phyloP scores from a whole-genome alignment of 2,329 filamentous ascomycete species.

The Alternaria burnsii region DNA sequence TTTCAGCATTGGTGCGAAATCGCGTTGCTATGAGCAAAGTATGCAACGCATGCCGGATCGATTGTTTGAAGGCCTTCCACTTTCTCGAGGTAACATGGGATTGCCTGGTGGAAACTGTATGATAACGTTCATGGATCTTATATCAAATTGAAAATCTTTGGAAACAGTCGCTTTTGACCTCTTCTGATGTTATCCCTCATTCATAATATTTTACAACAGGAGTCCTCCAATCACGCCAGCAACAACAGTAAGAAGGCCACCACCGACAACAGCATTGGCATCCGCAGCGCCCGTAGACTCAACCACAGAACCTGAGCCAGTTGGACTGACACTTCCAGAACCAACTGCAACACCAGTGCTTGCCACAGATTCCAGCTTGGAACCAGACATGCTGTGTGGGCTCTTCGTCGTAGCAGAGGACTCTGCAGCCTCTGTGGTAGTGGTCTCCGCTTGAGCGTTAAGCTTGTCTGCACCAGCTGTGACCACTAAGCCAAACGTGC shows the following conservation, averaged over 20 bases:
- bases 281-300: slow-evolving; percentile 18
- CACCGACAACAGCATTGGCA: slow-evolving; percentile 15
- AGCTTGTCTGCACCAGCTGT: slow-evolving; percentile 30
- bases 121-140: too few species aligned
- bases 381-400: slow-evolving; percentile 7
- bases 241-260: slow-evolving; percentile 17
- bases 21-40: too few species aligned
- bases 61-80: too few species aligned
- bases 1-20: too few species aligned
- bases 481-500: slow-evolving; percentile 14
- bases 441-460: slow-evolving; percentile 10
- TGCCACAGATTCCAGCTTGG: not conserved
- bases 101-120: too few species aligned
- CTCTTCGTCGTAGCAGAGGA: slow-evolving; percentile 11
- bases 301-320: slow-evolving; percentile 6
- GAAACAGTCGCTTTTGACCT: too few species aligned
- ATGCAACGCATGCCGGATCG: too few species aligned
- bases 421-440: slow-evolving; percentile 3
- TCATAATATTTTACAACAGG: slow-evolving; percentile 5
- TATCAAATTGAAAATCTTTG: too few species aligned
- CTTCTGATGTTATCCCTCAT: too few species aligned
- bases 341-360: slow-evolving; percentile 1
- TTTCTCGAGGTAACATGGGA: too few species aligned
- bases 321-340: slow-evolving; percentile 1
- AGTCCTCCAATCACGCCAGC: slow-evolving; percentile 22